Base-by-base conservation (phyloP, 2,329 filamentous ascomycete genomes). In the Colletotrichum chrysophilum region DNA sequence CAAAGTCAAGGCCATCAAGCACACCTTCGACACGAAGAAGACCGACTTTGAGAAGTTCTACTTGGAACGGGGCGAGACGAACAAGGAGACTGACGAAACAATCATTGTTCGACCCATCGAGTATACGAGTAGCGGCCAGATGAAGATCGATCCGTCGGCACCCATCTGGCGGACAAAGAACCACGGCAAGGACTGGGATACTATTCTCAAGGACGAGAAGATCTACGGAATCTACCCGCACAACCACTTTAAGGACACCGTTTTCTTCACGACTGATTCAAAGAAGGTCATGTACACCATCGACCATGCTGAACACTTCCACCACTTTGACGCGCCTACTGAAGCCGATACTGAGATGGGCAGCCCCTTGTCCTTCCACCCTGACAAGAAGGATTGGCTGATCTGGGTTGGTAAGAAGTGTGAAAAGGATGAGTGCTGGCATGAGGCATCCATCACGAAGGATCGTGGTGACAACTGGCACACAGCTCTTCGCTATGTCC, bases 371-470 rank as follows among this genome's bases (percentile, higher is more conserved):
- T 88, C 89, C 43, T 99, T 99, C 86, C 97, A 99, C 80, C 94
- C 96, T 2, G 92, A 94, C 79, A 91, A 94, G 80, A 94, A 93
- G 82, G 94, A 98, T 80, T 98, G 96, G 95, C 88, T 98, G 58
- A 94, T 99, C 76, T 98, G 96, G 96, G 92, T 94, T 65, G 96
- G 96, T 52, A 86, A 92, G 78, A 91, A 93, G 77, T 97, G 95
- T 82, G 90, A 92, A 58, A 84, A 83, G 36, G 82, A 86, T 5
- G 88, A 87, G 38, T 98, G 96, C 83, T 93, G 94, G 79, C 88
- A 88, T 1, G 91, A 94, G 77, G 95, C 96, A 3, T 95, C 94
- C 60, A 88, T 95, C 73, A 95, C 94, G 43, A 93, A 88, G 36
- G 95, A 98, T 81, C 94, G 95, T 67, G 96, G 96, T 36, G 91